These are phyloP conservation scores for Fusarium avenaceum DNA, from an alignment of 2,329 filamentous ascomycete species.

Conservation along the genomic window DNA sequence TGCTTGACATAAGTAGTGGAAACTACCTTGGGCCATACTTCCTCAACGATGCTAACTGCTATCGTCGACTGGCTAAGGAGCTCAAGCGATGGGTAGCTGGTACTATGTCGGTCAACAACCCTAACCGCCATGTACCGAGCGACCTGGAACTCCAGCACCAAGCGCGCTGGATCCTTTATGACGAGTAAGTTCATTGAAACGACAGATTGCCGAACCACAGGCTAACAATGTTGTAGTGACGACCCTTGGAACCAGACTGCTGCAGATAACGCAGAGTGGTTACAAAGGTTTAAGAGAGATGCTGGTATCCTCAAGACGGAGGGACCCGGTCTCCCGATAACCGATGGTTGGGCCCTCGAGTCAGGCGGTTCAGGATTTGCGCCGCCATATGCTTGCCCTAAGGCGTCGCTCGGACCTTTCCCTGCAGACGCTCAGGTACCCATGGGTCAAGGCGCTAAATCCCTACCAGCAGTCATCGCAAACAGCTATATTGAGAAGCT, in stretches of 20 bases:
- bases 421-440: conserved; percentile 52
- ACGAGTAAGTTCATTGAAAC: conserved; percentile 62
- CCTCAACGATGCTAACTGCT: conserved; percentile 72
- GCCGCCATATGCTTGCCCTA: conserved; percentile 66
- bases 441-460: conserved; percentile 56
- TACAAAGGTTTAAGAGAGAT: conserved; percentile 72
- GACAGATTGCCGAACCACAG: background rate
- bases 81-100: conserved; percentile 66
- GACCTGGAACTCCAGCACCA: conserved; percentile 75
- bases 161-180: conserved; percentile 72
- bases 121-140: conserved; percentile 68
- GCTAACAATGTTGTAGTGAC: conserved; percentile 59
- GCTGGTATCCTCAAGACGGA: conserved; percentile 64
- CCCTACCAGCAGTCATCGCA: conserved; percentile 60
- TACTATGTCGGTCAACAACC: conserved; percentile 71
- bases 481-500: conserved; percentile 64
- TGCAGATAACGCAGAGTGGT: conserved; percentile 74
- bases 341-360: conserved; percentile 60
- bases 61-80: conserved; percentile 67
- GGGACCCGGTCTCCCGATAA: conserved; percentile 64
- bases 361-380: conserved; percentile 68
- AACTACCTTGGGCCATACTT: conserved; percentile 58
- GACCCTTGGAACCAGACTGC: conserved; percentile 75
- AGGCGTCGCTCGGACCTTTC: conserved; percentile 55
- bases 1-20: conserved; percentile 10